A percentile compares a stretch with the other conserved stretches of the same genome.
Evolutionary conservation across 2,329 filamentous ascomycete genomes (phyloP).

Genomic region (Trichoderma simmonsii): DNA sequence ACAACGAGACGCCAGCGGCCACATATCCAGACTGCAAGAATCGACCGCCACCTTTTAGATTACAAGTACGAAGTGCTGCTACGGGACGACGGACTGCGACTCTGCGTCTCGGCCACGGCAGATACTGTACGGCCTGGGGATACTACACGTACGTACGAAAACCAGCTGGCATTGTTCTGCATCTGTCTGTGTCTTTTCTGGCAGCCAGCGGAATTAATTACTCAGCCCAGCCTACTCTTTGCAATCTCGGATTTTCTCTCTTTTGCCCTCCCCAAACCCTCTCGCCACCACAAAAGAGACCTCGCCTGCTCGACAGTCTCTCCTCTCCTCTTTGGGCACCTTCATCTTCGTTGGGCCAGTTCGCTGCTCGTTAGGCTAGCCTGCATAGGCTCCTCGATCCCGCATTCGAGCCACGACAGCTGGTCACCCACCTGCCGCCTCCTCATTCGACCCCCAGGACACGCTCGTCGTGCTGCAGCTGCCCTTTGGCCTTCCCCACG

Average conservation of each 20-base stretch:
- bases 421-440: slow-evolving; percentile 29
- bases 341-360: slow-evolving; percentile 30
- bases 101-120: not conserved
- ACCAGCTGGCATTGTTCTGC: not conserved
- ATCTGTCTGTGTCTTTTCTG: not conserved
- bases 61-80: not conserved
- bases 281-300: not conserved
- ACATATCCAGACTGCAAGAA: slow-evolving; percentile 7
- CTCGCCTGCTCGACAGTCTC: slow-evolving; percentile 1
- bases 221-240: not conserved
- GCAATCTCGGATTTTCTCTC: not conserved
- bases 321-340: slow-evolving; percentile 16
- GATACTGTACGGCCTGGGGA: not conserved
- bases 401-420: slow-evolving; percentile 42
- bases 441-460: slow-evolving; percentile 31
- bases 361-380: slow-evolving; percentile 35
- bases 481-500: slow-evolving; percentile 34
- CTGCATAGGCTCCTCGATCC: slow-evolving; percentile 37
- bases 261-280: not conserved
- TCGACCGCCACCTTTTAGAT: not conserved
- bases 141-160: not conserved
- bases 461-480: slow-evolving; percentile 29
- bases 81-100: not conserved
- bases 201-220: not conserved
- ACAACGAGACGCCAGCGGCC: slow-evolving; percentile 10